Evolutionary conservation across 1,139 yeast species (phyloP).

Genomic region (Geotrichum candidum): DNA sequence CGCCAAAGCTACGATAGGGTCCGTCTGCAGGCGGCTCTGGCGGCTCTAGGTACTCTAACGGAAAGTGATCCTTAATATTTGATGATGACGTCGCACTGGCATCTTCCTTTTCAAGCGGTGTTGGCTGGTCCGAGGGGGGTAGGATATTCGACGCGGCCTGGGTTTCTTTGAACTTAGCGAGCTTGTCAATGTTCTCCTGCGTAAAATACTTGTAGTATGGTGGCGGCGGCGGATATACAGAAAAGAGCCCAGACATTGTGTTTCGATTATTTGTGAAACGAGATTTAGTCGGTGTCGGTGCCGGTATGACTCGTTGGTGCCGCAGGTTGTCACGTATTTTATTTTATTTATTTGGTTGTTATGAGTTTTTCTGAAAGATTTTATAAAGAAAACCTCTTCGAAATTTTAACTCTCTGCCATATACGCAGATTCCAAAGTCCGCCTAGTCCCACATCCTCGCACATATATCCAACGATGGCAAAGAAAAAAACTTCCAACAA

Average conservation of each 20-base stretch:
- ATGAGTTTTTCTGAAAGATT: neutral
- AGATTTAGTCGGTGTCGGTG: neutral
- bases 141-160: conserved; percentile 1
- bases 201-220: conserved; percentile 66
- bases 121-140: neutral
- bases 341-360: neutral
- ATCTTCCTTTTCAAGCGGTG: conserved; percentile 6
- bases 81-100: conserved; percentile 11
- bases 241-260: conserved; percentile 39
- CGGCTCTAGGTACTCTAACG: conserved; percentile 52
- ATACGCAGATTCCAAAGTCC: neutral
- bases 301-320: neutral
- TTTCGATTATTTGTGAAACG: neutral
- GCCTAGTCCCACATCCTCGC: neutral
- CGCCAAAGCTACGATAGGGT: conserved; percentile 74
- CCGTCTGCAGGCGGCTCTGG: conserved; percentile 53
- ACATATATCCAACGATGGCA: neutral
- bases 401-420: neutral
- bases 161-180: conserved; percentile 29
- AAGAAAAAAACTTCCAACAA: conserved; percentile 11
- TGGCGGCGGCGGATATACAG: conserved; percentile 86
- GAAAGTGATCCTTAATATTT: conserved; percentile 18
- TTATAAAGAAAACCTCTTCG: neutral
- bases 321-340: neutral
- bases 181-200: conserved; percentile 46